phyloP scores from a whole-genome alignment of 805 yeast genomes.

The Zygotorulaspora chibaensis region DNA sequence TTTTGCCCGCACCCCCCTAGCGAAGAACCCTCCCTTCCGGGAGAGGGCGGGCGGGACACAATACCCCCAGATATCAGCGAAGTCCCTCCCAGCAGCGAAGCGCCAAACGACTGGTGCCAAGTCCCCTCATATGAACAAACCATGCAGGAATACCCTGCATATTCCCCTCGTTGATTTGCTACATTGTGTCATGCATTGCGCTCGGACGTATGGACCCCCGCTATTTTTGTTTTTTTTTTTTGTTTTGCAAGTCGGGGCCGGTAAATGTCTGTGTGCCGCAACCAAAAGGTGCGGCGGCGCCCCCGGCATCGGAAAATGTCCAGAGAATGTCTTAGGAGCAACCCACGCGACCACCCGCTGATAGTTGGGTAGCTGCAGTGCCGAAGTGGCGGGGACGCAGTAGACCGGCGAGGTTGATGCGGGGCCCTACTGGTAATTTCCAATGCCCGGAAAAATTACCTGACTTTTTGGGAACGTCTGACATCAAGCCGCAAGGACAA shows the following conservation, averaged over 20 bases:
- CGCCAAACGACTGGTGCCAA: slow-evolving; percentile 7
- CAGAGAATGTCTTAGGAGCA: neutral
- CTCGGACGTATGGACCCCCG: slow-evolving; percentile 2
- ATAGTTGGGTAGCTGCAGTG: neutral
- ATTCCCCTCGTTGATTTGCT: neutral
- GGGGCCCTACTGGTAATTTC: neutral
- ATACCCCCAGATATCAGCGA: neutral
- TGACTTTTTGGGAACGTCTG: no score
- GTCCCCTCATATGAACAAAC: slow-evolving; percentile 15
- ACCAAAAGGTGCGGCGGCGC: neutral
- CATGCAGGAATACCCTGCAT: slow-evolving; percentile 5
- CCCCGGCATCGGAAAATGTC: no score
- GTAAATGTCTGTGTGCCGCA: slow-evolving; percentile 1
- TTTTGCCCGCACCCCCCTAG: neutral
- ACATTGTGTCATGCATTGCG: neutral
- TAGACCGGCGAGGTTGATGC: no score
- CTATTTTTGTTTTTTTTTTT: neutral
- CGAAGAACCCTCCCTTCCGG: neutral
- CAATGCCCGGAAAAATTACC: neutral
- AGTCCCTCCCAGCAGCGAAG: neutral
- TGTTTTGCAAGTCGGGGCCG: neutral
- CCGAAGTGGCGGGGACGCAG: no score
- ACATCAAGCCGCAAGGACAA: neutral
- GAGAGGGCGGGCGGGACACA: slow-evolving; percentile 1
- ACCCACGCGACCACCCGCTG: neutral